Conservation (phyloP, 495 filamentous ascomycete genomes). For the Xylaria intraflava region DNA sequence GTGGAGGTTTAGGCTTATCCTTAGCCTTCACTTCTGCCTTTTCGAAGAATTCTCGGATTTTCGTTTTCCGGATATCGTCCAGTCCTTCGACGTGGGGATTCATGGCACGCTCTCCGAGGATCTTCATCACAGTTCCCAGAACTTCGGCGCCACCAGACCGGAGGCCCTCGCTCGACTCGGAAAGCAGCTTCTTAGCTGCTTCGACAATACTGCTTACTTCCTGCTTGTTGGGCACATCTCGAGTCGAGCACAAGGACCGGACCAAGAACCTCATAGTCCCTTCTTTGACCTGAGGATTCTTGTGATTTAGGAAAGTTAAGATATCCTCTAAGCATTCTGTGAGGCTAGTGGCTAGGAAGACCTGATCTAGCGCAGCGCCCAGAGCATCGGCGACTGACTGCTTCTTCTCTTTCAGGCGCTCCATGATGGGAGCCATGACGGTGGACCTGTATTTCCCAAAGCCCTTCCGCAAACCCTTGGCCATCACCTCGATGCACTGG, state of each 20-base stretch:
- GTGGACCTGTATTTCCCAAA: slow-evolving; percentile 75
- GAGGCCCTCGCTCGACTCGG: slow-evolving; percentile 78
- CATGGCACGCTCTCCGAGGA: slow-evolving; percentile 96
- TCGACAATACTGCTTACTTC: slow-evolving; percentile 84
- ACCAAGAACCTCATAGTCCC: slow-evolving; percentile 88
- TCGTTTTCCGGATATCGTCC: slow-evolving; percentile 92
- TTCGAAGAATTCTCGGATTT: slow-evolving; percentile 93
- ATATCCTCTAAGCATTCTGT: slow-evolving; percentile 86
- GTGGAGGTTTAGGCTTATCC: slow-evolving; percentile 84
- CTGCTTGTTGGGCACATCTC: slow-evolving; percentile 71
- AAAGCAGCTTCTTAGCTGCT: slow-evolving; percentile 75
- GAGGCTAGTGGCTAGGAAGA: slow-evolving; percentile 71
- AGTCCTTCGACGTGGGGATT: slow-evolving; percentile 87
- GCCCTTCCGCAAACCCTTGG: slow-evolving; percentile 71
- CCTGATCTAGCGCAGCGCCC: slow-evolving; percentile 75
- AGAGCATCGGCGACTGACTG: slow-evolving; percentile 80
- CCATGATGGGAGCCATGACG: slow-evolving; percentile 82
- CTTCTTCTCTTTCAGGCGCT: slow-evolving; percentile 97
- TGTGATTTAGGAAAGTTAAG: slow-evolving; percentile 76
- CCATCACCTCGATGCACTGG: slow-evolving; percentile 88
- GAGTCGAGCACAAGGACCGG: slow-evolving; percentile 75
- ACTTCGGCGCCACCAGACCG: slow-evolving; percentile 85
- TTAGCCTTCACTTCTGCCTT: slow-evolving; percentile 93
- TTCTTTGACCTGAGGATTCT: slow-evolving; percentile 96
- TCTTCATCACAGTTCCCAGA: slow-evolving; percentile 95